Conservation (phyloP, 2,329 filamentous ascomycete genomes). For the Chaetomium globosum region DNA sequence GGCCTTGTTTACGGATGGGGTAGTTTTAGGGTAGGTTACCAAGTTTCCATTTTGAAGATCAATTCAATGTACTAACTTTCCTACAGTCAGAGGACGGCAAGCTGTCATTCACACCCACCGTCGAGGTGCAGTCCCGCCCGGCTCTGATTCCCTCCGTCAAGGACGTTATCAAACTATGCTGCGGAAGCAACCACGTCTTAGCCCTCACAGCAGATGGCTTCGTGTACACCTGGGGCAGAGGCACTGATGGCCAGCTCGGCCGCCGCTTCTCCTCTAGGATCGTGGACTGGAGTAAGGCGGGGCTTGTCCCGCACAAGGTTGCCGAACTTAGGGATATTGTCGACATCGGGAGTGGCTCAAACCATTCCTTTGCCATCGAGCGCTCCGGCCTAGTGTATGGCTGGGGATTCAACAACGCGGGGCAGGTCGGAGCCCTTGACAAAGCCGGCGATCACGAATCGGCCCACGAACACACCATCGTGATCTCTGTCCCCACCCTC, state of each 20-base stretch:
- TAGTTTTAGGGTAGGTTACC: conserved; percentile 62
- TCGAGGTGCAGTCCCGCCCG: conserved; percentile 51
- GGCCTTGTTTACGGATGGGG: conserved; percentile 82
- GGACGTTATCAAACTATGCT: conserved; percentile 22
- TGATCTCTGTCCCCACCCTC: conserved; percentile 15
- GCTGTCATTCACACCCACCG: conserved; percentile 39
- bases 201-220: conserved; percentile 25
- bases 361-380: conserved; percentile 81
- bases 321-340: conserved; percentile 20
- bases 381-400: conserved; percentile 70
- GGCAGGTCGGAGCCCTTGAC: conserved; percentile 65
- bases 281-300: conserved; percentile 23
- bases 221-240: conserved; percentile 29
- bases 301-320: conserved; percentile 21
- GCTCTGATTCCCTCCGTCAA: conserved; percentile 57
- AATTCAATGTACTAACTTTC: conserved; percentile 36
- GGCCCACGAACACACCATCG: conserved; percentile 9
- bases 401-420: conserved; percentile 87
- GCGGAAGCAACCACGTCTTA: conserved; percentile 30
- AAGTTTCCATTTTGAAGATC: neutral
- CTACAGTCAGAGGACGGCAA: conserved; percentile 49
- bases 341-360: conserved; percentile 62
- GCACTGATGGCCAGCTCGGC: conserved; percentile 28
- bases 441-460: conserved; percentile 47
- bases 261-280: conserved; percentile 24